Conservation (phyloP, 1,284 basidiomycete species). For the Amylostereum areolatum region DNA sequence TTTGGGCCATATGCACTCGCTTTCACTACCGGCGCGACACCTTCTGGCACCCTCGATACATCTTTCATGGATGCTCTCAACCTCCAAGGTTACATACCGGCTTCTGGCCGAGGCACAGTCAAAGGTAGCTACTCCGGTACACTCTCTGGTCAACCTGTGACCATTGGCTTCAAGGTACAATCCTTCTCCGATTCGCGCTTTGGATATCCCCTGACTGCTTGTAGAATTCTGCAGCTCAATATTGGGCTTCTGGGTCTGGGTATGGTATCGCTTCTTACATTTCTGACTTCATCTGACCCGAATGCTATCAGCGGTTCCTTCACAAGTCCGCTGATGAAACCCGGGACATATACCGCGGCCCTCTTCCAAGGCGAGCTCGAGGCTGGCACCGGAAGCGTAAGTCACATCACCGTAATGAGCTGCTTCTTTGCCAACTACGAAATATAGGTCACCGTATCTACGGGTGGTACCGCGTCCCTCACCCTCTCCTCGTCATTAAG, state of each 20-base stretch:
- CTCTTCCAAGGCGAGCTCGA: conserved; percentile 40
- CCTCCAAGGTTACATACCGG: conserved; percentile 36
- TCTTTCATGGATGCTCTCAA: conserved; percentile 39
- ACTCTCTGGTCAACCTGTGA: conserved; percentile 31
- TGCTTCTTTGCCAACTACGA: neutral
- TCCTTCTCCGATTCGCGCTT: neutral
- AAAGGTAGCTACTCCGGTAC: conserved; percentile 38
- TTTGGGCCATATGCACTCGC: conserved; percentile 39
- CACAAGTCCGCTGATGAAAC: conserved; percentile 39
- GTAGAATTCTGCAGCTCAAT: conserved; percentile 38
- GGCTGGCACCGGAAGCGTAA: conserved; percentile 31
- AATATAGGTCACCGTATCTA: conserved; percentile 27
- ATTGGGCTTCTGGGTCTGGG: conserved; percentile 37
- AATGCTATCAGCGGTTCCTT: conserved; percentile 29
- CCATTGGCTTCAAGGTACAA: conserved; percentile 36
- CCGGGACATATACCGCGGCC: conserved; percentile 36
- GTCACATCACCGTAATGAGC: neutral
- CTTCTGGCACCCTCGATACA: conserved; percentile 34
- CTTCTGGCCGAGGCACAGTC: conserved; percentile 38
- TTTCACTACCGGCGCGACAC: conserved; percentile 35
- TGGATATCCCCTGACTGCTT: neutral
- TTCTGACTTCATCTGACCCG: neutral
- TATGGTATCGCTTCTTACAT: conserved; percentile 9
- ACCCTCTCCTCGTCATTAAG: conserved; percentile 26
- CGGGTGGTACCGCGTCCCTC: conserved; percentile 31